Evolutionary conservation across 163 green algal genomes (phyloP), one percentile per base, ranked within the genome.

Genomic region (Coccomyxa subellipsoidea): DNA sequence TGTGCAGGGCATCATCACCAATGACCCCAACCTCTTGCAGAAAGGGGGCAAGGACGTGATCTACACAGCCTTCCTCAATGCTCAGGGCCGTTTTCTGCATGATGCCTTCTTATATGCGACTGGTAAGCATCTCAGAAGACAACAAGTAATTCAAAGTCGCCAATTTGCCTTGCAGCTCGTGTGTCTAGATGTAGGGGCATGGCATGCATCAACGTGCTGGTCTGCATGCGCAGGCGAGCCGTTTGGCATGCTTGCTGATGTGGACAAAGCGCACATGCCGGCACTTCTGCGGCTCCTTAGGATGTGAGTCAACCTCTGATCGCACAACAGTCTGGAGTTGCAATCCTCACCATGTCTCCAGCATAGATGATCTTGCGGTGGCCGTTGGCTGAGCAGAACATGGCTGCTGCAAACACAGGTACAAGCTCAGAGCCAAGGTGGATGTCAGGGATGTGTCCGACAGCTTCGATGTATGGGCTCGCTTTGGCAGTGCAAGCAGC

Each of bases 51-150:
- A 78, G 0, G 32, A 47, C 0, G 38, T 77, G 3, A 54, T 95
- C 37, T 97, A 97, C 76, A 84, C 90, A 2, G 81, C 86, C 37
- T 88, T 98, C 25, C 88, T 97, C 0, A 97, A 92, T 18, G 87
- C 91, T 0, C 93, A 97, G 79, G 94, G 94, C 18, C 90, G 95
- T 34, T 89, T 92, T 69, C 79, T 97, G 37, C 90, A 96, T 75
- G 94, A 98, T 78, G 38, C 96, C n/a, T 92, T 96, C 77, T 54
- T 96, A 6, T 85, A 94, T 81, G 81, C 78, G 3, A 66, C 82
- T 75, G 87, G 87, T 91, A 29, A 38, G 69, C 71, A 72, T 39
- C 6, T 18, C 47, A 18, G 21, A 23, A 21, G 23, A 27, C 4
- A n/a, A n/a, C n/a, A n/a, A n/a, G n/a, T n/a, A n/a, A n/a, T n/a